phyloP scores from a whole-genome alignment of 495 filamentous ascomycete genomes.

The Oidiodendron maius region DNA sequence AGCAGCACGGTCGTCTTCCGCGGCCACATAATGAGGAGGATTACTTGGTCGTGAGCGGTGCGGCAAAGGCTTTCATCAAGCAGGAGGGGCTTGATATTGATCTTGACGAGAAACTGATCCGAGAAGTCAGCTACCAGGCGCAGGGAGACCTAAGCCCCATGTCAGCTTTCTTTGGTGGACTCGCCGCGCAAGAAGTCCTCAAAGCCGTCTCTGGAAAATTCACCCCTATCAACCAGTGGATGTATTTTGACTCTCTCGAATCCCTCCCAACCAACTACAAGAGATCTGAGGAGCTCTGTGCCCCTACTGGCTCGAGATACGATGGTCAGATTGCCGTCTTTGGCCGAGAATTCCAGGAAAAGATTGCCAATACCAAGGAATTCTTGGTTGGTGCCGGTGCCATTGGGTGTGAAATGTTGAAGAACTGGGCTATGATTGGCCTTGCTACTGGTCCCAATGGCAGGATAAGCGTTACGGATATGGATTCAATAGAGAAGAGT shows the following conservation, averaged over 20 bases:
- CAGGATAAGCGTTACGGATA: slow-evolving; percentile 88
- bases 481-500: slow-evolving; percentile 98
- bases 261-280: slow-evolving; percentile 69
- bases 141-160: slow-evolving; percentile 84
- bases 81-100: slow-evolving; percentile 69
- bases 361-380: slow-evolving; percentile 78
- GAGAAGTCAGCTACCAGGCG: slow-evolving; percentile 94
- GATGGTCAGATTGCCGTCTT: slow-evolving; percentile 98
- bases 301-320: slow-evolving; percentile 76
- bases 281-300: slow-evolving; percentile 82
- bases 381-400: slow-evolving; percentile 97
- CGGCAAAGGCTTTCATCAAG: slow-evolving; percentile 63
- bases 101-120: slow-evolving; percentile 86
- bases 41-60: slow-evolving; percentile 67
- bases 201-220: slow-evolving; percentile 99
- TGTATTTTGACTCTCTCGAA: slow-evolving; percentile 97
- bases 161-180: slow-evolving; percentile 92
- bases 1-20: slow-evolving; percentile 67
- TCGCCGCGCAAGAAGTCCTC: slow-evolving; percentile 92
- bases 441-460: slow-evolving; percentile 84
- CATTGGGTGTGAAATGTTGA: slow-evolving; percentile 98
- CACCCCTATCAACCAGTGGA: slow-evolving; percentile 82
- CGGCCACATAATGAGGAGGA: slow-evolving; percentile 79
- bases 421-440: slow-evolving; percentile 99
- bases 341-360: slow-evolving; percentile 88